phyloP scores from a whole-genome alignment of 1,284 basidiomycete genomes.

The Trichosporon ovoides region DNA sequence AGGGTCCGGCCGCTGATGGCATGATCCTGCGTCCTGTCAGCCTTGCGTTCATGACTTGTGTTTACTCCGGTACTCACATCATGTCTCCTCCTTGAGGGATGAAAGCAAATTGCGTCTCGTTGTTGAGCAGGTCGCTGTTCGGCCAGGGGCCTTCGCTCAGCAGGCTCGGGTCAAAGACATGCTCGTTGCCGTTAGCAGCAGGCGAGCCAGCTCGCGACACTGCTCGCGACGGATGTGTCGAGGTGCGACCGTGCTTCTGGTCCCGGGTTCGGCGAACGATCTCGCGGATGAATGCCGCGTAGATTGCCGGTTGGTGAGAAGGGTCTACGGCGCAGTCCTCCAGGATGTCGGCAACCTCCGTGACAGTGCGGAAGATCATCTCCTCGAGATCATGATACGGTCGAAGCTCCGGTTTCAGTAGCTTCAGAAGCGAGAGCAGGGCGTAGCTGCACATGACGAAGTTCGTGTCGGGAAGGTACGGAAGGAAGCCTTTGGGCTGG shows the following conservation, averaged over 20 bases:
- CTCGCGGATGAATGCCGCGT: conserved; percentile 76
- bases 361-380: conserved; percentile 45
- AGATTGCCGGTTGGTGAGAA: conserved; percentile 76
- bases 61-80: conserved; percentile 31
- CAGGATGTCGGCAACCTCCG: conserved; percentile 71
- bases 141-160: conserved; percentile 34
- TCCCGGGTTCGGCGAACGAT: conserved; percentile 52
- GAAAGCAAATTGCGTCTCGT: conserved; percentile 40
- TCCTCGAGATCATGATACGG: conserved; percentile 43
- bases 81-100: conserved; percentile 47
- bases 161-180: conserved; percentile 38
- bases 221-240: conserved; percentile 17
- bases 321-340: conserved; percentile 68
- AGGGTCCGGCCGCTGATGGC: conserved; percentile 43
- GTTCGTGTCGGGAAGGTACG: conserved; percentile 83
- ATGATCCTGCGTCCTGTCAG: conserved; percentile 28
- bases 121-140: conserved; percentile 27
- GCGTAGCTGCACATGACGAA: conserved; percentile 83
- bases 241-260: conserved; percentile 19
- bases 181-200: conserved; percentile 7
- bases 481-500: conserved; percentile 67
- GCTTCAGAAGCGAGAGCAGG: conserved; percentile 79
- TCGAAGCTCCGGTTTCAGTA: conserved; percentile 50
- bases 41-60: neutral
- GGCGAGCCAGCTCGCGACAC: conserved; percentile 18